Evolutionary conservation across 306 rosid genomes (phyloP).

Genomic region (Trifolium repens): DNA sequence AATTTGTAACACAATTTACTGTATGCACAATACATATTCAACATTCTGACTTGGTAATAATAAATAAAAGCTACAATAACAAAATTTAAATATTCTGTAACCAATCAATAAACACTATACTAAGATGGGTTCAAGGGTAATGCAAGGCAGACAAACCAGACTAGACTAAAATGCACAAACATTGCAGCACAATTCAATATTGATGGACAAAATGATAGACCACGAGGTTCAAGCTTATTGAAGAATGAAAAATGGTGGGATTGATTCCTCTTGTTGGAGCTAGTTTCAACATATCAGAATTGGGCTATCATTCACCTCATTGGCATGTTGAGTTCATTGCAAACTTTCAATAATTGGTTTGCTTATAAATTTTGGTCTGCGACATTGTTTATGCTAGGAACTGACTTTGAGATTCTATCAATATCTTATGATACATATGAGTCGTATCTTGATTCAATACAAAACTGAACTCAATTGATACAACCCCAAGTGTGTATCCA

Average conservation of each 20-base stretch:
- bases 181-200: conserved; percentile 9
- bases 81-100: background rate
- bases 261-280: background rate
- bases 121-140: background rate
- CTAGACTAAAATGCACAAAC: background rate
- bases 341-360: background rate
- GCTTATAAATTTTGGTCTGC: background rate
- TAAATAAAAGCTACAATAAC: background rate
- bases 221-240: background rate
- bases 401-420: no score
- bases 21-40: background rate
- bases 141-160: background rate
- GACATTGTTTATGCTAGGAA: no score
- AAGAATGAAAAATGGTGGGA: background rate
- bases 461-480: background rate
- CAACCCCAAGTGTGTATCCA: background rate
- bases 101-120: background rate
- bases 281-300: background rate
- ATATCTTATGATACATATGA: no score
- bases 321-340: background rate
- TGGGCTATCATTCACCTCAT: conserved; percentile 1
- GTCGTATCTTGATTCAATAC: no score
- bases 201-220: background rate
- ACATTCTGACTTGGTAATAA: background rate
- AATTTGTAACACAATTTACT: no score